Conservation (phyloP, 1,284 basidiomycete genomes). For the Malassezia yamatoensis region DNA sequence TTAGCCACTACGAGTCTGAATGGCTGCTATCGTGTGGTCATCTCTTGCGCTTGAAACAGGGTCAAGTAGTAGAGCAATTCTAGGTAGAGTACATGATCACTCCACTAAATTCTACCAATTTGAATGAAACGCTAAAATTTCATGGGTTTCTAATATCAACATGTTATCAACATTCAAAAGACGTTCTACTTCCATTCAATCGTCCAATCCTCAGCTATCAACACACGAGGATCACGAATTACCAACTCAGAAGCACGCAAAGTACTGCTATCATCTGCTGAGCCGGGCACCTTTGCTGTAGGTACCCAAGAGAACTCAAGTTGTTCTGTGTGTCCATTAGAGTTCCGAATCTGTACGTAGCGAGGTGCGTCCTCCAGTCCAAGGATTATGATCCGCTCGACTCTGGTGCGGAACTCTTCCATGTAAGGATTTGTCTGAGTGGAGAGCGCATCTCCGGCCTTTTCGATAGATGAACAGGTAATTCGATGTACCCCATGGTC, state of each 20-base stretch:
- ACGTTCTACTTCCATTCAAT: slow-evolving; percentile 22
- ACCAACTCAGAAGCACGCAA: slow-evolving; percentile 19
- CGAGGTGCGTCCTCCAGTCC: slow-evolving; percentile 29
- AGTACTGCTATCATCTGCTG: slow-evolving; percentile 17
- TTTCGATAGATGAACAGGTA: background rate
- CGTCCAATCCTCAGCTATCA: slow-evolving; percentile 30
- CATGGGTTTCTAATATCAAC: too few species aligned
- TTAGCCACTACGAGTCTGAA: slow-evolving; percentile 44
- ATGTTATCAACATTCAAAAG: too few species aligned
- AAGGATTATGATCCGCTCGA: slow-evolving; percentile 40
- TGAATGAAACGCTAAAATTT: too few species aligned
- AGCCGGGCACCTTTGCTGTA: slow-evolving; percentile 10
- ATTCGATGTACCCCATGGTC: background rate
- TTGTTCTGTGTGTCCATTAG: background rate
- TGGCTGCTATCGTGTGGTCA: slow-evolving; percentile 33
- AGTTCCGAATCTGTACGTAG: slow-evolving; percentile 18
- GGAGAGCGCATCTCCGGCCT: background rate
- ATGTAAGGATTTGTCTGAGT: slow-evolving; percentile 26
- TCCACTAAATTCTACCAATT: background rate
- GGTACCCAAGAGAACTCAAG: slow-evolving; percentile 27
- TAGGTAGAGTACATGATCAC: background rate
- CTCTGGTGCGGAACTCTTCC: slow-evolving; percentile 24
- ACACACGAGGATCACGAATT: slow-evolving; percentile 35
- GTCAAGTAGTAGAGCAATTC: slow-evolving; percentile 23
- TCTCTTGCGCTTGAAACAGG: slow-evolving; percentile 28